Base-by-base conservation (phyloP, 371 early-diverging fungal genomes). In the Haplosporangium sp. region DNA sequence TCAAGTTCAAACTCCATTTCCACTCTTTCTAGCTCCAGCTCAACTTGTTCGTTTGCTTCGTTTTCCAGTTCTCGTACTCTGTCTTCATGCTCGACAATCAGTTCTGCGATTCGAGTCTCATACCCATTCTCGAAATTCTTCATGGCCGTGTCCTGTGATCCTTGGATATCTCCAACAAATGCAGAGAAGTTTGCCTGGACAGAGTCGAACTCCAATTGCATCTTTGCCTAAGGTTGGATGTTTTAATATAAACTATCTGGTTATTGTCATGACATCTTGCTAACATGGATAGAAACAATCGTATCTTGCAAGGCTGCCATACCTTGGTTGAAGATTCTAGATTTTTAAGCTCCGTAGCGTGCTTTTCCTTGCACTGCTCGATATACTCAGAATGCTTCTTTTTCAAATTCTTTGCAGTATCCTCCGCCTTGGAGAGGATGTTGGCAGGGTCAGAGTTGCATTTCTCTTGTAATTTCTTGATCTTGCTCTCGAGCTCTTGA, bases 31-130 rank as follows among this genome's bases (percentile, higher is more conserved):
- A 74, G 47, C 45, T 75, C 71, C 5, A 69, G 65, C 4, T 68
- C 61, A 8, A 74, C 75, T 6, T 71, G 82, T 10, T 75, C 75
- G 19, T 81, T 81, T 10, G 82, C 82, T 17, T 56, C 69, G 20
- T 71, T 68, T 62, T 79, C 81, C 15, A 79, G 69, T 40, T 79
- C 81, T 1, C 53, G 71, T 35, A 79, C 81, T 0, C 71, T 71
- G 44, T 74, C 45, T 63, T 79, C 81, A 35, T 79, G 81, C 34
- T 64, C 62, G 10, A 79, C 81, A 68, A 79, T 79, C 58, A 79
- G 34, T n/a, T 79, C 81, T 35, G 81, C 81, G 52, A 79, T 79
- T 11, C 71, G 52, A 0, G 68, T 67, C 67, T 79, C 81, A 45
- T 79, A 79, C 0, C 67, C 37, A 27, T 17, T 27, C 61, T 79